Evolutionary conservation across 2,329 filamentous ascomycete species (phyloP).

Genomic region (Penicillium glabrum): DNA sequence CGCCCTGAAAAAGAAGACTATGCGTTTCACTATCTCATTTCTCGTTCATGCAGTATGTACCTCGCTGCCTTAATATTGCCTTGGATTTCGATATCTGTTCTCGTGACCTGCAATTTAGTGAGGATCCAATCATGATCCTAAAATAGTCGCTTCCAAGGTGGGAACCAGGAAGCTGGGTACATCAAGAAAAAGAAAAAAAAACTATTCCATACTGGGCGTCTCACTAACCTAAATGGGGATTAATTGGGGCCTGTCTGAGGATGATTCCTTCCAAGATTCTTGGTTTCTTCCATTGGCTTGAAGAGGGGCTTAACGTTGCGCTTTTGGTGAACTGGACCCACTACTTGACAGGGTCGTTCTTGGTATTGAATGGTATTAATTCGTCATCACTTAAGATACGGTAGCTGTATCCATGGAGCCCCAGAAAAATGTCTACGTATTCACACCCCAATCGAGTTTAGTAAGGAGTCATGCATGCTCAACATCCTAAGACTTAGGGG

Average conservation of each 20-base stretch:
- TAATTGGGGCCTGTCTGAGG: constrained; percentile 15
- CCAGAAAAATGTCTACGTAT: constrained; percentile 10
- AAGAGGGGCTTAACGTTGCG: constrained; percentile 19
- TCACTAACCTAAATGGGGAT: not conserved
- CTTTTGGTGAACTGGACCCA: constrained; percentile 15
- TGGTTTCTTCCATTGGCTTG: constrained; percentile 27
- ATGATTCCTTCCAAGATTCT: constrained; percentile 24
- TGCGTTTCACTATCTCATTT: not conserved
- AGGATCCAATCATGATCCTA: constrained; percentile 2
- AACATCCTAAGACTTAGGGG: not conserved
- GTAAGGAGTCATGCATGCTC: constrained; percentile 7
- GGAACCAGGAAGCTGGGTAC: not conserved
- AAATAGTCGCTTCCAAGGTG: not conserved
- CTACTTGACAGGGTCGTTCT: constrained; percentile 22
- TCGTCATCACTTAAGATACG: not conserved
- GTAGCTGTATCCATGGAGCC: not conserved
- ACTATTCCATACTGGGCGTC: not conserved
- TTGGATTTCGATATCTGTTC: not conserved
- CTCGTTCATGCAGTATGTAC: not conserved
- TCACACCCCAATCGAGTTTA: constrained; percentile 6
- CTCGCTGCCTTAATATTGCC: not conserved
- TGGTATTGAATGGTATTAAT: not conserved
- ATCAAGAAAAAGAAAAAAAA: not conserved
- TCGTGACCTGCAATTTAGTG: not conserved
- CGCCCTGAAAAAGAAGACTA: too few relatives aligned